Evolutionary conservation across 163 green algal genomes (phyloP).

Genomic region (Chloromonas sp.): DNA sequence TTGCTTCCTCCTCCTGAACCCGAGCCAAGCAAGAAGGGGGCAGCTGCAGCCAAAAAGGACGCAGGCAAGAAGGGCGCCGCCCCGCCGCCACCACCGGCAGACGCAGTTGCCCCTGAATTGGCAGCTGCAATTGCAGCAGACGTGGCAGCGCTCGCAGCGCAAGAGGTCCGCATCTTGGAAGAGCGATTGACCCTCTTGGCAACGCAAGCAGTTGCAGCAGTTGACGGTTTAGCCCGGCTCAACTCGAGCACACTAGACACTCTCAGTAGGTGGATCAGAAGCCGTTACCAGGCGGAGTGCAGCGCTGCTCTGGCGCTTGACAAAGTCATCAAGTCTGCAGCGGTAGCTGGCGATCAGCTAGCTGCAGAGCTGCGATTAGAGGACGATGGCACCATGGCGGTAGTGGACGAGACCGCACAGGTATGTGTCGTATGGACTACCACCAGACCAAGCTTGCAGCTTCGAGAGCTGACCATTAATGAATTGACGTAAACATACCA

Average conservation of each 20-base stretch:
- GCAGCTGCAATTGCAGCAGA: slow-evolving; percentile 14
- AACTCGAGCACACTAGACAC: slow-evolving; percentile 8
- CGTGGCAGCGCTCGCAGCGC: slow-evolving; percentile 6
- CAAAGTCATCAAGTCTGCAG: slow-evolving; percentile 29
- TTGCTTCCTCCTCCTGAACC: too few species aligned
- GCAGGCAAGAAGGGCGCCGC: not conserved
- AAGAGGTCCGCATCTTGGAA: slow-evolving; percentile 34
- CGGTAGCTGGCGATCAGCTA: slow-evolving; percentile 35
- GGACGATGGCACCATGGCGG: slow-evolving; percentile 12
- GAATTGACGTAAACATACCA: too few species aligned
- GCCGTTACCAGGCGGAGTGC: slow-evolving; percentile 52
- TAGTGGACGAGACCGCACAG: slow-evolving; percentile 34
- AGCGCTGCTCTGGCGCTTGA: slow-evolving; percentile 52
- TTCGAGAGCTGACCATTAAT: too few species aligned
- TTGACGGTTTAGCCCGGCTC: slow-evolving; percentile 19
- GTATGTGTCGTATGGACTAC: too few species aligned
- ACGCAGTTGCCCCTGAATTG: slow-evolving; percentile 8
- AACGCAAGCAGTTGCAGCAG: slow-evolving; percentile 17
- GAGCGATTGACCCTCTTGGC: slow-evolving; percentile 28
- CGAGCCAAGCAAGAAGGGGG: not conserved
- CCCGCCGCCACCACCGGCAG: not conserved
- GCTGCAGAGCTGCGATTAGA: slow-evolving; percentile 39
- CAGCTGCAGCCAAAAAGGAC: not conserved
- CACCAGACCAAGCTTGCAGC: too few species aligned
- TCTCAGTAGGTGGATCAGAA: slow-evolving; percentile 11